Evolutionary conservation across 208 protist genomes (phyloP).

Genomic region (Porcisia deanei): DNA sequence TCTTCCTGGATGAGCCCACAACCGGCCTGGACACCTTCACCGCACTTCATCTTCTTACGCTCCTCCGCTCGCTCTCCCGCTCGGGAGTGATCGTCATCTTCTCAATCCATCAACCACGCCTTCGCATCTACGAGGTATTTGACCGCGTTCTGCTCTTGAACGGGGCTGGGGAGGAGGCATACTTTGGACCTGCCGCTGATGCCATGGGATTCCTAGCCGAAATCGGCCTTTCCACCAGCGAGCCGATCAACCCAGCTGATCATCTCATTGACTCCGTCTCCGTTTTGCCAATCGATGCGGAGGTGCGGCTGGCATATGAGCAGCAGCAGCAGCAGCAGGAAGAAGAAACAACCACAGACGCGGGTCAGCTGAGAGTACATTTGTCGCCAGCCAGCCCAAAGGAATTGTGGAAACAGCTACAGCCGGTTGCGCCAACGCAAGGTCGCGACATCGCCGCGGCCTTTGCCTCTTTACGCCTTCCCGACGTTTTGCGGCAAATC

Average conservation of each 20-base stretch:
- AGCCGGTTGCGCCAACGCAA: constrained; percentile 21
- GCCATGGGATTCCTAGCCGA: constrained; percentile 62
- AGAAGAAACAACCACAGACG: background rate
- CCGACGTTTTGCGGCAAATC: constrained; percentile 22
- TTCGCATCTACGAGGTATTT: constrained; percentile 59
- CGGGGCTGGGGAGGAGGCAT: constrained; percentile 72
- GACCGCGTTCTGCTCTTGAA: constrained; percentile 85
- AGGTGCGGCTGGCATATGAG: constrained; percentile 14
- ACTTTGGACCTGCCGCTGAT: constrained; percentile 66
- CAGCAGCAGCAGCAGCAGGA: constrained; percentile 4
- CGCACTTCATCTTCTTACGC: constrained; percentile 55
- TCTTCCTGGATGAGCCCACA: constrained; percentile 84
- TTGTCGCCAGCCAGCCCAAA: background rate
- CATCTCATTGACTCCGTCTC: constrained; percentile 74
- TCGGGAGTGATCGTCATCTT: constrained; percentile 58
- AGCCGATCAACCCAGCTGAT: constrained; percentile 82
- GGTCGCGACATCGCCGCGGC: constrained; percentile 48
- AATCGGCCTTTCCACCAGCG: constrained; percentile 42
- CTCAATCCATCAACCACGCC: constrained; percentile 80
- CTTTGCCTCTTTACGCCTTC: constrained; percentile 39
- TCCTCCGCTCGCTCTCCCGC: constrained; percentile 47
- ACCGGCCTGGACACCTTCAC: constrained; percentile 88
- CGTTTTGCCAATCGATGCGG: constrained; percentile 26
- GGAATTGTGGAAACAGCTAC: constrained; percentile 7
- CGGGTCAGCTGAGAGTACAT: constrained; percentile 10